Evolutionary conservation across 75 land plant species (phyloP).

Genomic region (Pseudotsuga menziesii): DNA sequence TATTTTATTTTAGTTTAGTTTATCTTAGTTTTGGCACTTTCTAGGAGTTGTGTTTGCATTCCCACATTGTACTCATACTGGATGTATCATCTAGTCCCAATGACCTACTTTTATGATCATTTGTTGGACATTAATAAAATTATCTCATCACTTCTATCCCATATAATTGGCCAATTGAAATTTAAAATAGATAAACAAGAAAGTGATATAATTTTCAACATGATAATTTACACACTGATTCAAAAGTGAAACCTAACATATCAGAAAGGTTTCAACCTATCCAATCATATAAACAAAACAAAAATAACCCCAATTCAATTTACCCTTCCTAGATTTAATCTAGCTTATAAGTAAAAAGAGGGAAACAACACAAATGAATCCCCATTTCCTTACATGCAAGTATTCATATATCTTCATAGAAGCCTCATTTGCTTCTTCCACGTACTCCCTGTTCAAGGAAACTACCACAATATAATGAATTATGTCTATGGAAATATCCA

Average conservation of each 20-base stretch:
- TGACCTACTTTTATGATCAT: too few species aligned
- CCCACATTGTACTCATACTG: too few species aligned
- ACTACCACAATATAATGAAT: not conserved
- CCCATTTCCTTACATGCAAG: constrained; percentile 69
- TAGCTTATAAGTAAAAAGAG: not conserved
- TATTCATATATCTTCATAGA: constrained; percentile 75
- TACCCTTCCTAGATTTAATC: not conserved
- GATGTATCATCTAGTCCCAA: too few species aligned
- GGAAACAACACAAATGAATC: not conserved
- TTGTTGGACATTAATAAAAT: too few species aligned
- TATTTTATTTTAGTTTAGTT: too few species aligned
- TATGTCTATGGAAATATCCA: not conserved
- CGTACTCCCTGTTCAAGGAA: constrained; percentile 61
- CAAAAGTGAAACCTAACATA: not conserved
- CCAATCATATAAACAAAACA: not conserved
- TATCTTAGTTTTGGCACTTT: too few species aligned
- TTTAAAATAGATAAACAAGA: too few species aligned
- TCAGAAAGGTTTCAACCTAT: not conserved
- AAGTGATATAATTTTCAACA: too few species aligned
- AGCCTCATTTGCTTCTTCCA: constrained; percentile 83
- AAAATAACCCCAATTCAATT: not conserved
- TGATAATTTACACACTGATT: too few species aligned
- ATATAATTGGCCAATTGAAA: too few species aligned
- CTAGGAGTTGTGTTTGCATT: too few species aligned
- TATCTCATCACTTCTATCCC: too few species aligned